Evolutionary conservation across 345 rosid species (phyloP), one percentile per base, ranked within the genome.

Genomic region (Punica granatum): DNA sequence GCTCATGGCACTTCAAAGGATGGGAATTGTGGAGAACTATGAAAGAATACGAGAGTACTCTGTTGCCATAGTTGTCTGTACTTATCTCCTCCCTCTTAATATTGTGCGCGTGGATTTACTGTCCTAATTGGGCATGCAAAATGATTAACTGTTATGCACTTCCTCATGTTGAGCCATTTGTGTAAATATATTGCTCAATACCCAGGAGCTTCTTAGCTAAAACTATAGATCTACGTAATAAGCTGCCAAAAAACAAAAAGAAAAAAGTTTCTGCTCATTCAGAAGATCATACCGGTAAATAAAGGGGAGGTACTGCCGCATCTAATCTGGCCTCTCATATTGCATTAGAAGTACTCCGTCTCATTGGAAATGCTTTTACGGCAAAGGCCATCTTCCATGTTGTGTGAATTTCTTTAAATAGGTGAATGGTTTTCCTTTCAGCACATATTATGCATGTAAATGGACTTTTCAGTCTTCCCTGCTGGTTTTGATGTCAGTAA

Each of bases 1-100:
- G 83, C 96, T 90, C 31, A 94, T 94, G 99, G 99, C 99, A 23
- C 99, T 94, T 73, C 99, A 94, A 74, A 82, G 95, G 70, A 94
- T 94, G 97, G 99, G 97, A 36, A 91, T 90, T 67, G 99, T 94
- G 75, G 74, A 89, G 63, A 86, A 89, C 74, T 90, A 90, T 70
- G 97, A 94, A 79, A 86, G 90, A 68, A 88, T 90, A 26, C 86
- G 96, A 69, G 88, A 84, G 31, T 88, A 87, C 79, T 94, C 97
- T 9, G 96, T 94, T 70, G 99, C 99, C 76, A 86, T 94, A 30
- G 95, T 94, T 80, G 99, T 90, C 71, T 77, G 97, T 86, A 71
- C 73, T 78, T 75, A 64, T 80, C 75, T 76, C 80, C 70, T 79
- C 69, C 56, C 74, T 49, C 35, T 43, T 15, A 13, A 13, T 56